Evolutionary conservation across 2,329 filamentous ascomycete genomes (phyloP).

Genomic region (Fusarium subtropicale): DNA sequence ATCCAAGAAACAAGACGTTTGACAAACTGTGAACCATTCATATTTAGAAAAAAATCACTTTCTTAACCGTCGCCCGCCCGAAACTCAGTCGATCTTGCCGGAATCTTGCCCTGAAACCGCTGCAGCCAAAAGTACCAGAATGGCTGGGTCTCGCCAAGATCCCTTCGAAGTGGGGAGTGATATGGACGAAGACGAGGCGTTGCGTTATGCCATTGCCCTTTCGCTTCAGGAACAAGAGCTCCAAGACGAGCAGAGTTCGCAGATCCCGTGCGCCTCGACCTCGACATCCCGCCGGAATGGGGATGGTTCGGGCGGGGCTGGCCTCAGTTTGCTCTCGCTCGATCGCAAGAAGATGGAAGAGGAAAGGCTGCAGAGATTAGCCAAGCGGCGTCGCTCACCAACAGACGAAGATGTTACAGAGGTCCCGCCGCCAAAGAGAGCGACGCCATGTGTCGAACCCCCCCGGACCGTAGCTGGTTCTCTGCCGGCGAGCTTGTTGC

Average conservation of each 20-base stretch:
- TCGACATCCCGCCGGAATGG: slow-evolving; percentile 34
- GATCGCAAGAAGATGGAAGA: slow-evolving; percentile 88
- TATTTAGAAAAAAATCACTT: slow-evolving; percentile 31
- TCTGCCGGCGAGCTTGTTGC: slow-evolving; percentile 45
- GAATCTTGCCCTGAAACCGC: slow-evolving; percentile 20
- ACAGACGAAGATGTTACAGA: slow-evolving; percentile 47
- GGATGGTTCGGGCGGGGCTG: slow-evolving; percentile 31
- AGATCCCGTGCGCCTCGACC: slow-evolving; percentile 32
- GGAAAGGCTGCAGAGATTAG: slow-evolving; percentile 78
- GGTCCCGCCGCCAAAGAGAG: slow-evolving; percentile 47
- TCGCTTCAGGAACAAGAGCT: slow-evolving; percentile 58
- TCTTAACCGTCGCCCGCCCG: slow-evolving; percentile 37
- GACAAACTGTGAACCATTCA: slow-evolving; percentile 22
- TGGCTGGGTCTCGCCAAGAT: slow-evolving; percentile 42
- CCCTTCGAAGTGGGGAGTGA: slow-evolving; percentile 48
- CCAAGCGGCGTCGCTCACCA: slow-evolving; percentile 61
- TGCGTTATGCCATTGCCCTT: slow-evolving; percentile 70
- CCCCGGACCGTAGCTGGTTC: slow-evolving; percentile 12
- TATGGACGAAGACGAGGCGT: slow-evolving; percentile 67
- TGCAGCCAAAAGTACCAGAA: slow-evolving; percentile 21
- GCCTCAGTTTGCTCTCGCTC: slow-evolving; percentile 63
- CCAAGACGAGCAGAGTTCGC: slow-evolving; percentile 31
- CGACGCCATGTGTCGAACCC: slow-evolving; percentile 22
- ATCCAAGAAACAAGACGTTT: slow-evolving; percentile 13
- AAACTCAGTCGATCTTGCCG: slow-evolving; percentile 34